Evolutionary conservation across 305 asterid genomes (phyloP).

Genomic region (Fraxinus albicans): DNA sequence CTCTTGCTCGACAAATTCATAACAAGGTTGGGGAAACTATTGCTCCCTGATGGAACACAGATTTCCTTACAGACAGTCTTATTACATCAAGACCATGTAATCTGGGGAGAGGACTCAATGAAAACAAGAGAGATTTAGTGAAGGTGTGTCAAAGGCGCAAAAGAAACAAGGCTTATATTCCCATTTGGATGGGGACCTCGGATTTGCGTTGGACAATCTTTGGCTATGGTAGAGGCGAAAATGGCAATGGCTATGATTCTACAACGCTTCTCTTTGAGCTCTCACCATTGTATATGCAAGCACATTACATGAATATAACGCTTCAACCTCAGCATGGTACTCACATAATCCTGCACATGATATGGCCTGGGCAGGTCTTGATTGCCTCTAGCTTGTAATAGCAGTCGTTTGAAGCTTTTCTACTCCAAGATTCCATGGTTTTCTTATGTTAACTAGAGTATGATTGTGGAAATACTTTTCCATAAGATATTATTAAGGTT

Average conservation of each 20-base stretch:
- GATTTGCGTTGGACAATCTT: constrained; percentile 29
- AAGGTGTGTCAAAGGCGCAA: constrained; percentile 27
- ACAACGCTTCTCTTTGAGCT: constrained; percentile 32
- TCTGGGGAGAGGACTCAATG: constrained; percentile 34
- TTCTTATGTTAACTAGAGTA: background rate
- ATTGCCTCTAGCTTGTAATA: background rate
- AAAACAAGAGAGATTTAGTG: constrained; percentile 31
- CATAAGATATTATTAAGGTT: background rate
- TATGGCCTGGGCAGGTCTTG: background rate
- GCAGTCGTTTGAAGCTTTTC: background rate
- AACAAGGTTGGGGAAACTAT: constrained; percentile 18
- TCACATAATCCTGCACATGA: constrained; percentile 26
- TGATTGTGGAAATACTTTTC: background rate
- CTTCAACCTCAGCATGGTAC: constrained; percentile 34
- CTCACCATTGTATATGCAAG: constrained; percentile 28
- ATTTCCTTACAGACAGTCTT: constrained; percentile 15
- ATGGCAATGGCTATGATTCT: constrained; percentile 24
- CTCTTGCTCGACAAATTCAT: background rate
- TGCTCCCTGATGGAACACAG: constrained; percentile 24
- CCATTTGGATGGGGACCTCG: constrained; percentile 32
- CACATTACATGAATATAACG: constrained; percentile 15
- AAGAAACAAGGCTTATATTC: constrained; percentile 18
- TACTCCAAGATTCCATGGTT: background rate
- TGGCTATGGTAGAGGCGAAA: constrained; percentile 28
- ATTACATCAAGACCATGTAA: constrained; percentile 22